These are phyloP conservation scores for Panaeolus cyanescens DNA, from an alignment of 768 basidiomycete species.

Conservation along the genomic window DNA sequence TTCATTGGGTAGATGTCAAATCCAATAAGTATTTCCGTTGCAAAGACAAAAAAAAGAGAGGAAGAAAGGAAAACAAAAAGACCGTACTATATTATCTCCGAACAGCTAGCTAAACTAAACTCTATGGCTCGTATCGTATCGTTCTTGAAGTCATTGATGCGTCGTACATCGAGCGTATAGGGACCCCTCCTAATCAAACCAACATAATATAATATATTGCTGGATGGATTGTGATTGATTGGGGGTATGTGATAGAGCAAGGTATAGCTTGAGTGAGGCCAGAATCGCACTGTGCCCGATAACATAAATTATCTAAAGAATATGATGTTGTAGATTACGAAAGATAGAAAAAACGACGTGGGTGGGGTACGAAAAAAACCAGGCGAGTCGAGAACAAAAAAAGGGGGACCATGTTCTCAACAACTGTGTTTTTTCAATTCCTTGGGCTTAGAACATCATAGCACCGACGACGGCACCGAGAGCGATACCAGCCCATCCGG, in stretches of 20 bases:
- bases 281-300: neutral
- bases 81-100: neutral
- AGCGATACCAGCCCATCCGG: constrained; percentile 34
- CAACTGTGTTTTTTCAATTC: neutral
- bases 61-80: neutral
- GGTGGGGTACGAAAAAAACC: no score
- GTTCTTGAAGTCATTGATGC: neutral
- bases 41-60: neutral
- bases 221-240: no score
- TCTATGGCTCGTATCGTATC: constrained; percentile 1
- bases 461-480: constrained; percentile 37
- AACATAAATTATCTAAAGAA: neutral
- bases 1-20: neutral
- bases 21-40: neutral
- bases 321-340: neutral
- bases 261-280: neutral
- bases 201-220: no score
- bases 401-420: no score
- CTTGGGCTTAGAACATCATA: constrained; percentile 33
- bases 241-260: constrained; percentile 1
- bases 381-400: no score
- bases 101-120: neutral
- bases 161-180: no score
- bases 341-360: neutral
- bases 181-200: no score